Evolutionary conservation across 2,329 filamentous ascomycete genomes (phyloP), one percentile per base, ranked within the genome.

Genomic region (Scedosporium aurantiacum): DNA sequence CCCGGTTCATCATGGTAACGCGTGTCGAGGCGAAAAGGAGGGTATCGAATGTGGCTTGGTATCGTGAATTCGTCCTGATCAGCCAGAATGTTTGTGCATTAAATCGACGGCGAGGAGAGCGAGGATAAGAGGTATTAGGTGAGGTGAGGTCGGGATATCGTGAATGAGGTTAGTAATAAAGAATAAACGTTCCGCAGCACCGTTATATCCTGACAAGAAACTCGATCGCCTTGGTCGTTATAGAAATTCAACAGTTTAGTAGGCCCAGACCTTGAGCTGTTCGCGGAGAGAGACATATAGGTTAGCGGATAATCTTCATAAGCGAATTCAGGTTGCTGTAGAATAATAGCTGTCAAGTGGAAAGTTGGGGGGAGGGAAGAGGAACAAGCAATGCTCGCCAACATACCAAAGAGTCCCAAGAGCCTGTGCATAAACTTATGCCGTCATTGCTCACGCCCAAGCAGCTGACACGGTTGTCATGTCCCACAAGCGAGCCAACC

Each of bases 381-480:
- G 16, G 8, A 27, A 56, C 45, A 1, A 40, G n/a, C 0, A 3
- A 21, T 43, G 10, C 32, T n/a, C 10, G 40, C 45, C n/a, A 4
- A 83, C 91, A 79, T 84, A 97, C 94, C 82, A 96, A 83, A 70
- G 94, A 97, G 79, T 99, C 94, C 94, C 94, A 99, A 68, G 94
- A 99, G 75, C 94, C 94, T 71, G 94, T 99, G 84, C 94, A 97
- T 79, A 99, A 82, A 80, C 93, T 97, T 79, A 97, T 96, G 65
- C 93, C 94, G 73, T 99, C 94, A 75, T 97, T 97, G 82, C 93
- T 97, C 69, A 99, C 94, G 67, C 94, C 94, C 72, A 99, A 80
- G 77, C 94, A 99, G 84, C 93, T 97, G 73, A 99, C 94, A 68
- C 94, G 89, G 81, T 99, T 99, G 78, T 97, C 93, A 76, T 99